Conservation (phyloP, 129 eudicot genomes). For the Centaurea solstitialis region DNA sequence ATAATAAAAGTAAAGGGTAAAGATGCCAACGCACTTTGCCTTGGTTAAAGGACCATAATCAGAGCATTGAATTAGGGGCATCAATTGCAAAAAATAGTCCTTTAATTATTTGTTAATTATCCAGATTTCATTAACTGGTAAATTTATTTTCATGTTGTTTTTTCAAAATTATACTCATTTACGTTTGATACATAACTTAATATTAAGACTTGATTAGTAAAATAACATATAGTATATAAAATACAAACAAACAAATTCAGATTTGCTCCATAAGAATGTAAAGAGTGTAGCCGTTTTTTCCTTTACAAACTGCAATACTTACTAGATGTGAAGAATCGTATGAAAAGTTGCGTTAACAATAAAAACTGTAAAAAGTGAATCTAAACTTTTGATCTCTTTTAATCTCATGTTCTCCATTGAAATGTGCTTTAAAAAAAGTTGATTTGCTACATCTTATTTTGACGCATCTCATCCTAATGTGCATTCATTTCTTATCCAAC, state of each 20-base stretch:
- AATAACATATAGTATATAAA: background rate
- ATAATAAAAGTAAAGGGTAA: background rate
- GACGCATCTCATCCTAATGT: no score
- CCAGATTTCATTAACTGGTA: background rate
- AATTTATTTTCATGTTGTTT: background rate
- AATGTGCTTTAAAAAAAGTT: no score
- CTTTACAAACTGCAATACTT: background rate
- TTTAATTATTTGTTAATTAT: background rate
- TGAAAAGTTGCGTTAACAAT: no score
- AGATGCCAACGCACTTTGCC: background rate
- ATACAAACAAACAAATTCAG: background rate
- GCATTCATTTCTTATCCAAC: no score
- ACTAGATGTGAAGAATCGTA: no score
- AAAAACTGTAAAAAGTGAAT: no score
- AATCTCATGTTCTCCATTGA: no score
- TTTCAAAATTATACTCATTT: no score
- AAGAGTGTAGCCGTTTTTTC: background rate
- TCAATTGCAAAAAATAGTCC: background rate
- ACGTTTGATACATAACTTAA: background rate
- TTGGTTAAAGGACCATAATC: background rate
- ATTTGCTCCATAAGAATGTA: background rate
- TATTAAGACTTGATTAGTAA: background rate
- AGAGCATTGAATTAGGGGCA: background rate
- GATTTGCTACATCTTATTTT: no score
- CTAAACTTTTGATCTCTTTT: no score